Percentiles rank a stretch among this genome's conserved stretches.
Conservation (phyloP, 2,329 filamentous ascomycete genomes). For the Colletotrichum aenigma region DNA sequence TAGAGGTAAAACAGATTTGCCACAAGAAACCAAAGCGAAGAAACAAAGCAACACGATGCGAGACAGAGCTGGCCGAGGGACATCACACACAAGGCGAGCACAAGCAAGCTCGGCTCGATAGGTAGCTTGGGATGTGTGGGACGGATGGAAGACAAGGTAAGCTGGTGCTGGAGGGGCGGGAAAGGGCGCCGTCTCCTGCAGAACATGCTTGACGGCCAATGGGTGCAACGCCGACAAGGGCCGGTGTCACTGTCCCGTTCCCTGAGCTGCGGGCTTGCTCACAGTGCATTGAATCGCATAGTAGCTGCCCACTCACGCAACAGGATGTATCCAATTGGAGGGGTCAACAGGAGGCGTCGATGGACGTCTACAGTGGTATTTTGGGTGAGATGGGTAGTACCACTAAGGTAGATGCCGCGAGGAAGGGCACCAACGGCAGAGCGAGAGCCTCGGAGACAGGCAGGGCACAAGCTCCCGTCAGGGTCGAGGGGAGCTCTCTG, state of each 20-base stretch:
- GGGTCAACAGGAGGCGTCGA: neutral
- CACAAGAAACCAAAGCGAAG: neutral
- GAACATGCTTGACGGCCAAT: conserved; percentile 10
- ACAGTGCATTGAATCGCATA: conserved; percentile 20
- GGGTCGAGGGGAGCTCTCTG: neutral
- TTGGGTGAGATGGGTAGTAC: neutral
- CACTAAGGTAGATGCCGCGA: neutral
- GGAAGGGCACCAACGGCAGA: neutral
- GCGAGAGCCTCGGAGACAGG: neutral
- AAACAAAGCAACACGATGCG: neutral
- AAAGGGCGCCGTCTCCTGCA: conserved; percentile 17
- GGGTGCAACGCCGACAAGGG: conserved; percentile 9
- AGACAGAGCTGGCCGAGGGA: neutral
- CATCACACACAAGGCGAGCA: neutral
- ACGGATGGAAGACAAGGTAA: neutral
- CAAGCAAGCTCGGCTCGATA: neutral
- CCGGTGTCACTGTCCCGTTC: neutral
- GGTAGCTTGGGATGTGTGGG: neutral
- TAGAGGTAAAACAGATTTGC: neutral
- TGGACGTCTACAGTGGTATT: neutral
- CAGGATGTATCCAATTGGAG: neutral
- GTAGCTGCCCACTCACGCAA: neutral
- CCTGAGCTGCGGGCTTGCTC: neutral
- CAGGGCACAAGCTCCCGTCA: neutral
- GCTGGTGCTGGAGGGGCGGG: conserved; percentile 17